Evolutionary conservation across 768 basidiomycete species (phyloP).

Genomic region (Lactarius sp.): DNA sequence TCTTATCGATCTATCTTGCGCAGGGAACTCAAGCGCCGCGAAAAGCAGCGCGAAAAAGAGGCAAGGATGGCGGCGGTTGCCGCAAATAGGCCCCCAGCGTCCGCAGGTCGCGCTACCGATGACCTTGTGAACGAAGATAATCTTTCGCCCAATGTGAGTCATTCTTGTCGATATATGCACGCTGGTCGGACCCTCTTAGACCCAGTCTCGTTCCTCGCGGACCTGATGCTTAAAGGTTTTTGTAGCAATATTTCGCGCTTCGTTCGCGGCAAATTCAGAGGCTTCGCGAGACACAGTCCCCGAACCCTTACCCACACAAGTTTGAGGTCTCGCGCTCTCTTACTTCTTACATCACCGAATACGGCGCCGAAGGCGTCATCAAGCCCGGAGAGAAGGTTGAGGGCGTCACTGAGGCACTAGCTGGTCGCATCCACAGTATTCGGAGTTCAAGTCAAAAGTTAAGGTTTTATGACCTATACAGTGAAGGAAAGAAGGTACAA

Average conservation of each 20-base stretch:
- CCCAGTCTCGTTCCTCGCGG: not conserved
- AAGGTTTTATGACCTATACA: constrained; percentile 89
- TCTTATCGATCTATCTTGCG: constrained; percentile 29
- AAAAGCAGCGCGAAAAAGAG: constrained; percentile 71
- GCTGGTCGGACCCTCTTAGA: not conserved
- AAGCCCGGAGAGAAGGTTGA: constrained; percentile 61
- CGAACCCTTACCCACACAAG: constrained; percentile 99
- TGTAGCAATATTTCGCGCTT: constrained; percentile 94
- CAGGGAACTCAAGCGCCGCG: constrained; percentile 91
- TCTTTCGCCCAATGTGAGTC: constrained; percentile 83
- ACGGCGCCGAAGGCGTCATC: constrained; percentile 69
- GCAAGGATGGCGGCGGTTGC: constrained; percentile 76
- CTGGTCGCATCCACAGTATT: constrained; percentile 91
- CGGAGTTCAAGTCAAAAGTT: constrained; percentile 79
- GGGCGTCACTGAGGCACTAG: constrained; percentile 55
- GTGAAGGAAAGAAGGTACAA: constrained; percentile 90
- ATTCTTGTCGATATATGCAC: not conserved
- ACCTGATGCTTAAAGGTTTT: not conserved
- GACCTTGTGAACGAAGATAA: constrained; percentile 62
- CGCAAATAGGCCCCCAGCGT: constrained; percentile 43
- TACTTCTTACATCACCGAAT: constrained; percentile 64
- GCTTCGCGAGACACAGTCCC: constrained; percentile 76
- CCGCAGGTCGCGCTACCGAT: constrained; percentile 35
- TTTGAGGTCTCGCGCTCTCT: constrained; percentile 84
- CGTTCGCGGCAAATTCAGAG: constrained; percentile 84